Percentiles rank a stretch among this genome's conserved stretches.
Evolutionary conservation across 306 rosid genomes (phyloP).

Genomic region (Fagus crenata): DNA sequence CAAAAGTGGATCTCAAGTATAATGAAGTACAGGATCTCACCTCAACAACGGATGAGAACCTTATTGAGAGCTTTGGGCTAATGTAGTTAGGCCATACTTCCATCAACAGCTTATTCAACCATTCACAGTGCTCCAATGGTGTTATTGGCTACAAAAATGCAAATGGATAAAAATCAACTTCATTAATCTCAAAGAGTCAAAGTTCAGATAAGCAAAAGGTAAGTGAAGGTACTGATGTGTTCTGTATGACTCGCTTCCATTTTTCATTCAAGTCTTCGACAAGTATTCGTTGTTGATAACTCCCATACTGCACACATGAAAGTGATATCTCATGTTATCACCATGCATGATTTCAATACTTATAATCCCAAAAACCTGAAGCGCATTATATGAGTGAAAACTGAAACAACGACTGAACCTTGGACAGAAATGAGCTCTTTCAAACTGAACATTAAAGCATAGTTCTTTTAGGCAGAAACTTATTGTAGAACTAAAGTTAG

Average conservation of each 20-base stretch:
- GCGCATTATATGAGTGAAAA: not conserved
- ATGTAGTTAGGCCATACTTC: conserved; percentile 77
- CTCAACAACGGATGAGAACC: conserved; percentile 73
- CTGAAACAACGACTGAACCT: not conserved
- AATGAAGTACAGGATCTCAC: conserved; percentile 38
- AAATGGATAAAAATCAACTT: conserved; percentile 28
- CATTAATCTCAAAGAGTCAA: conserved; percentile 10
- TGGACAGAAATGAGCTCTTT: not conserved
- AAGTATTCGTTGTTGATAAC: conserved; percentile 62
- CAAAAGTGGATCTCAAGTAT: conserved; percentile 18
- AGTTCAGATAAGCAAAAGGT: not conserved
- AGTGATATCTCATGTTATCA: conserved; percentile 28
- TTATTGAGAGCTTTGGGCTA: conserved; percentile 66
- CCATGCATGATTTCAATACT: conserved; percentile 17
- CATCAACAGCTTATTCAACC: conserved; percentile 78
- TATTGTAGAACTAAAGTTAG: not conserved
- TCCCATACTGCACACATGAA: conserved; percentile 72
- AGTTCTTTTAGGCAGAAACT: not conserved
- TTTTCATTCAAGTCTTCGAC: conserved; percentile 84
- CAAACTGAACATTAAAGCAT: not conserved
- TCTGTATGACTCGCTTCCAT: conserved; percentile 72
- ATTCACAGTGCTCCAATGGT: conserved; percentile 92
- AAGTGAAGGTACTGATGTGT: conserved; percentile 54
- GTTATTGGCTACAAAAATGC: conserved; percentile 61
- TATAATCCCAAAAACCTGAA: not conserved